Conservation (phyloP, 75 land plant species). For the Pinus taeda region DNA sequence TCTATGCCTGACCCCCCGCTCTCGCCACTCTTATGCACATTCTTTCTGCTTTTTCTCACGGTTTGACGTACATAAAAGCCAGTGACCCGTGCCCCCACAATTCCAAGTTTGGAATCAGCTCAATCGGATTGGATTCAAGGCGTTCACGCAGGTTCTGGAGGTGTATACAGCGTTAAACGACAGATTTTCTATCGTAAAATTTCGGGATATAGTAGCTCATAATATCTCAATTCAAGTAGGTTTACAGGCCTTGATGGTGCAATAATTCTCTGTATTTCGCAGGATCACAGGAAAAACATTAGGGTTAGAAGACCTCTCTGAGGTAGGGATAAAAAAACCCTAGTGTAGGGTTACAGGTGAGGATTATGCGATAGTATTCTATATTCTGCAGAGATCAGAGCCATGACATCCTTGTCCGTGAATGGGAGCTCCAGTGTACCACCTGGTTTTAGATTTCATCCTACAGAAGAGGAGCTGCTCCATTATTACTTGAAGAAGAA, state of each 20-base stretch:
- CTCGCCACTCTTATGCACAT: conserved; percentile 2
- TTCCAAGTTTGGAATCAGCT: too few relatives aligned
- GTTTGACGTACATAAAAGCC: too few relatives aligned
- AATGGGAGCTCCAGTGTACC: conserved; percentile 26
- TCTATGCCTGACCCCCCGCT: conserved; percentile 6
- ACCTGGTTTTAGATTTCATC: conserved; percentile 71
- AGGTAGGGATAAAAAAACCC: background rate
- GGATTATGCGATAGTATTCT: background rate
- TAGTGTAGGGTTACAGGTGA: background rate
- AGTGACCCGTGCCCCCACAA: too few relatives aligned
- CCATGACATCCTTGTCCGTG: background rate
- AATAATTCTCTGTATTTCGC: too few relatives aligned
- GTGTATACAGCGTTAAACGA: background rate
- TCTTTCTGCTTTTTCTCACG: background rate
- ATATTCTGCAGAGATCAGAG: background rate
- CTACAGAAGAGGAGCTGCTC: conserved; percentile 72
- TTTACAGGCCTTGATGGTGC: too few relatives aligned
- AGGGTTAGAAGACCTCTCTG: background rate
- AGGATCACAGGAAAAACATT: background rate
- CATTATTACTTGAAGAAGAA: conserved; percentile 76
- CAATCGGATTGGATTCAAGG: too few relatives aligned
- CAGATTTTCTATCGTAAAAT: too few relatives aligned
- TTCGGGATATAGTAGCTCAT: too few relatives aligned
- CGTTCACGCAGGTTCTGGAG: background rate
- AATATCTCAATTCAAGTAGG: too few relatives aligned